Conservation (phyloP, 257 asterid species). For the Solanum ahanhuiri region DNA sequence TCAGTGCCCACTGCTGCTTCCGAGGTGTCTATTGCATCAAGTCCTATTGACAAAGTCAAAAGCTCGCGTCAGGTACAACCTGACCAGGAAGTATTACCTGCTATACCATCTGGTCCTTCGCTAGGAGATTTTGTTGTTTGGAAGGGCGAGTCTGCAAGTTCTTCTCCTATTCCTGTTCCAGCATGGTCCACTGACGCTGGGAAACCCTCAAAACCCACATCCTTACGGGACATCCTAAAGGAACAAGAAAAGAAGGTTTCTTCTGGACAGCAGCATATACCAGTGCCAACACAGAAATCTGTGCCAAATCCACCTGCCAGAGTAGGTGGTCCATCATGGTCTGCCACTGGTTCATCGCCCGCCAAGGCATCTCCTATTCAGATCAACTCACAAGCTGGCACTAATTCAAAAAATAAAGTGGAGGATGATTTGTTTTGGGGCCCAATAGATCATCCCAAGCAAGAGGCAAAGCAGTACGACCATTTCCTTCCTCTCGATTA, state of each 20-base stretch:
- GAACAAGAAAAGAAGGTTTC: conserved; percentile 62
- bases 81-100: conserved; percentile 60
- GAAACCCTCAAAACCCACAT: conserved; percentile 57
- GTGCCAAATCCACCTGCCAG: conserved; percentile 42
- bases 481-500: neutral
- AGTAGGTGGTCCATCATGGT: conserved; percentile 60
- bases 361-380: conserved; percentile 58
- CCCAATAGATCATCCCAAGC: conserved; percentile 63
- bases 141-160: conserved; percentile 67
- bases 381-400: conserved; percentile 31
- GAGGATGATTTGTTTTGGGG: conserved; percentile 99
- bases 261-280: conserved; percentile 28
- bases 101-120: conserved; percentile 86
- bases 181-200: conserved; percentile 86
- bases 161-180: conserved; percentile 45
- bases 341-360: conserved; percentile 48
- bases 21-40: conserved; percentile 48
- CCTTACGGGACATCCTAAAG: conserved; percentile 83
- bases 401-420: conserved; percentile 39
- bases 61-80: conserved; percentile 44
- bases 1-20: conserved; percentile 23
- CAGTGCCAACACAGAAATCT: conserved; percentile 54
- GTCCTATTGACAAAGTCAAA: conserved; percentile 55
- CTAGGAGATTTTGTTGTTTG: conserved; percentile 87
- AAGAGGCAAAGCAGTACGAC: conserved; percentile 69